Conservation (phyloP, 495 filamentous ascomycete species). For the Penicillium subrubescens region DNA sequence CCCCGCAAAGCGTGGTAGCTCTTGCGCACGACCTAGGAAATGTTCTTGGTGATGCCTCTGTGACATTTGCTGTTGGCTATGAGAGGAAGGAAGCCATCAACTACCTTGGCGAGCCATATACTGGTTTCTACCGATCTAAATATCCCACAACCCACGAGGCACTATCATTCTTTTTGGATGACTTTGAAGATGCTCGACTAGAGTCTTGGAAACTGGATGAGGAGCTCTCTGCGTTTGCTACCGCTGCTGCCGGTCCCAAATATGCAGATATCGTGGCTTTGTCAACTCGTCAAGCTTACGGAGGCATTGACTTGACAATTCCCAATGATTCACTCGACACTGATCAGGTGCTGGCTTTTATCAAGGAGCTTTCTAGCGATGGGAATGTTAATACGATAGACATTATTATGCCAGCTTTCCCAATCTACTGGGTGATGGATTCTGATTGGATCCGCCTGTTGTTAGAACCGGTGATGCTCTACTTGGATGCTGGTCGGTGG, state of each 20-base stretch:
- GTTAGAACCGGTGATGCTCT: slow-evolving; percentile 52
- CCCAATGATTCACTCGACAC: slow-evolving; percentile 45
- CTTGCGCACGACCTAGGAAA: slow-evolving; percentile 47
- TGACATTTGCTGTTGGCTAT: slow-evolving; percentile 53
- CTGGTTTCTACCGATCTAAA: slow-evolving; percentile 45
- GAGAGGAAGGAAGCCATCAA: slow-evolving; percentile 48
- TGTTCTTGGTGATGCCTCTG: slow-evolving; percentile 30
- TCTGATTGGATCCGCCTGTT: slow-evolving; percentile 52
- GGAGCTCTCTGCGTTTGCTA: slow-evolving; percentile 32
- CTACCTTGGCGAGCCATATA: slow-evolving; percentile 48
- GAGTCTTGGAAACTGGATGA: slow-evolving; percentile 41
- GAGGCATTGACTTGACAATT: slow-evolving; percentile 50
- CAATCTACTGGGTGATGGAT: slow-evolving; percentile 51
- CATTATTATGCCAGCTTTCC: slow-evolving; percentile 52
- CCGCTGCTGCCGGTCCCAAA: slow-evolving; percentile 38
- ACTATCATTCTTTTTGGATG: slow-evolving; percentile 44
- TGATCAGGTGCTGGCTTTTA: slow-evolving; percentile 46
- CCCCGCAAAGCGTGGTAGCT: slow-evolving; percentile 34
- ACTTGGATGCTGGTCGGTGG: slow-evolving; percentile 50
- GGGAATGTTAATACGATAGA: slow-evolving; percentile 58
- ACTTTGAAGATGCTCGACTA: slow-evolving; percentile 41
- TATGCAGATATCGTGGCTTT: slow-evolving; percentile 52
- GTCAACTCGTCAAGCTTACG: slow-evolving; percentile 52
- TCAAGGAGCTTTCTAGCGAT: slow-evolving; percentile 56
- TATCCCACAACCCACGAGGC: slow-evolving; percentile 36